Percentiles rank a stretch among this genome's conserved stretches.
Evolutionary conservation across 179 eudicot species (phyloP).

Genomic region (Patellifolia procumbens): DNA sequence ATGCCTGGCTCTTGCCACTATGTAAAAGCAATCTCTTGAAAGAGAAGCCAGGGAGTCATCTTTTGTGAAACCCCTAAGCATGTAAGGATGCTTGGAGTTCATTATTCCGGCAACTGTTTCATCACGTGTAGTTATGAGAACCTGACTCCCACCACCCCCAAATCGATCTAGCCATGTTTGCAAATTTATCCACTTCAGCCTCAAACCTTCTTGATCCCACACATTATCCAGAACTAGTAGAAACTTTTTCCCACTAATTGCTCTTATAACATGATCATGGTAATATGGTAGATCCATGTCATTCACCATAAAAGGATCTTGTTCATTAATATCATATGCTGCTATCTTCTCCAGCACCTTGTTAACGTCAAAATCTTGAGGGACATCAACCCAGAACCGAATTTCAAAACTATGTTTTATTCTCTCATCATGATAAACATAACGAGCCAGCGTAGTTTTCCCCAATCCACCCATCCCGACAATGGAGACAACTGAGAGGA

Average conservation of each 20-base stretch:
- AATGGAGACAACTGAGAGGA: slow-evolving; percentile 7
- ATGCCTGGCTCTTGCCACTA: slow-evolving; percentile 7
- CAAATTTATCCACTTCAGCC: not conserved
- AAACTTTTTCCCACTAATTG: slow-evolving; percentile 2
- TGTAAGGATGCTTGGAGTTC: not conserved
- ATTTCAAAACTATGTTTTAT: slow-evolving; percentile 9
- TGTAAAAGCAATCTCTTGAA: not conserved
- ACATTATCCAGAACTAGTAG: slow-evolving; percentile 20
- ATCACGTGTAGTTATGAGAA: slow-evolving; percentile 21
- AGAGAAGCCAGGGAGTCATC: slow-evolving; percentile 13
- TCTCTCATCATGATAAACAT: slow-evolving; percentile 14
- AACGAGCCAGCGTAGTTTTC: slow-evolving; percentile 24
- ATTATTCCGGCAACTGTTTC: slow-evolving; percentile 8
- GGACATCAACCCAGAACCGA: slow-evolving; percentile 6
- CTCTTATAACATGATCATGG: not conserved
- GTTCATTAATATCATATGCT: not conserved
- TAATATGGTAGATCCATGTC: not conserved
- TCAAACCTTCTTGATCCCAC: not conserved
- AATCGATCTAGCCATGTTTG: not conserved
- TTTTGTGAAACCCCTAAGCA: slow-evolving; percentile 4
- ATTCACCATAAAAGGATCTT: not conserved
- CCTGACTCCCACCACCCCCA: slow-evolving; percentile 8
- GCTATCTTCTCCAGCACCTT: slow-evolving; percentile 13
- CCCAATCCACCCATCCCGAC: slow-evolving; percentile 25
- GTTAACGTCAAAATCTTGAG: not conserved